Evolutionary conservation across 1,284 basidiomycete genomes (phyloP), one percentile per base, ranked within the genome.

Genomic region (Mycena sp.): DNA sequence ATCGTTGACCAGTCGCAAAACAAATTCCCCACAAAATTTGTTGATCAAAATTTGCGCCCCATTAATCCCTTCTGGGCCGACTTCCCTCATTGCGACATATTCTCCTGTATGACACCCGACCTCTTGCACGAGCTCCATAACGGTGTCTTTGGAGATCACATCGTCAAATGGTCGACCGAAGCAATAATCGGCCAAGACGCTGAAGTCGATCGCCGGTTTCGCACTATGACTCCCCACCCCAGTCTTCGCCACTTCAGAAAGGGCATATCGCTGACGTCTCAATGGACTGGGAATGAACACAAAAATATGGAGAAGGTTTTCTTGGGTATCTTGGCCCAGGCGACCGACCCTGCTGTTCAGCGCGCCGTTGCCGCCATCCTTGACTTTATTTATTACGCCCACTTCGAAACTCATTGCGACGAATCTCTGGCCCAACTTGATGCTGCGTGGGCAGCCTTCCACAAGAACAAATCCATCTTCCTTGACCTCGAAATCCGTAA

Each of bases 61-160:
- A 30, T 62, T 21, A n/a, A 30, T 29, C 55, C 25, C 49, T 56
- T 44, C 44, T 66, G 38, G 58, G 56, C 19, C 61, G 56, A 28
- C 44, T 67, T 40, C 71, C 71, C 14, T 53, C 48, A 70, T 35
- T 25, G 56, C 6, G 58, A 73, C 48, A 72, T 74, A 21, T 71
- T 70, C 56, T 67, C n/a, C 35, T 64, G 26, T 19, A 43, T 74
- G 44, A 71, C 68, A 9, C 74, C 73, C 2, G 72, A 77, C 51
- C 56, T 75, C 17, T 65, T 76, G 3, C 75, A 77, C 52, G 73
- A 76, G 53, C 63, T 75, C 0, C 70, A 76, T 55, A 74, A 77
- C 55, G 75, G 75, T 6, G 64, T 75, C 19, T 72, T 75, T 58
- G 73, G 73, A 50, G 64, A 68, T 44, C 70, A 70, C 50, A 35